Base-by-base conservation (phyloP, 2,329 filamentous ascomycete genomes). In the Aureobasidium sp. region DNA sequence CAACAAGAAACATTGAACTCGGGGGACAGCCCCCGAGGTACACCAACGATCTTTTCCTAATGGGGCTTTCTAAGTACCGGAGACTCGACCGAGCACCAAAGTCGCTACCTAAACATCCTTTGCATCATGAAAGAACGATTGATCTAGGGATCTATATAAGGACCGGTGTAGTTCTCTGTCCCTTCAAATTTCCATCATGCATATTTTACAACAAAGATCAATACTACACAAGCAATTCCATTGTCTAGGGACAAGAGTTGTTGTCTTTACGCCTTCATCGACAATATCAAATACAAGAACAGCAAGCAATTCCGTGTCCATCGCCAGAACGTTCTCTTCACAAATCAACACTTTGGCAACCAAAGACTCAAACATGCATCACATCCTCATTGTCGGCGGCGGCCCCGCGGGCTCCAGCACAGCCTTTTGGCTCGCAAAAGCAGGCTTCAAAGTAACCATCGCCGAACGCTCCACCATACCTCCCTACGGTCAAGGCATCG, bases 401-500 rank as follows among this genome's bases (percentile, higher is more conserved):
- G 67, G 67, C 12, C 65, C 69, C 8, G 67, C 68, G 14, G 69
- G 69, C 20, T 64, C 68, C 7, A 62, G 63, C 31, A 49, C 65
- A 37, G 68, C 69, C 15, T 69, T 67, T 58, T 71, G 66, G 64
- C 65, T 71, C 5, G 62, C 63, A 39, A 63, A 64, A 60, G 64
- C 65, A 27, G 66, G 65, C 25, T 64, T 64, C 41, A 27, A 60
- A 17, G 63, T 69, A 20, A 68, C 66, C n/a, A 59, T 71, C 27
- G 64, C 68, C 34, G 69, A 71, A 47, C 65, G 68, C 8, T 62
- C 64, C 14, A 49, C 63, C 11, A 11, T 41, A 5, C 44, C 63
- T 22, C 61, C 61, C 3, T 63, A 62, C 12, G 70, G 70, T 4
- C 70, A 71, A 64, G 68, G 69, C 15, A 66, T 71, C 29, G 70